Percentiles rank a stretch among this genome's conserved stretches.
These are phyloP conservation scores for Melampsora americana DNA, from an alignment of 1,284 basidiomycete genomes.

Conservation along the genomic window DNA sequence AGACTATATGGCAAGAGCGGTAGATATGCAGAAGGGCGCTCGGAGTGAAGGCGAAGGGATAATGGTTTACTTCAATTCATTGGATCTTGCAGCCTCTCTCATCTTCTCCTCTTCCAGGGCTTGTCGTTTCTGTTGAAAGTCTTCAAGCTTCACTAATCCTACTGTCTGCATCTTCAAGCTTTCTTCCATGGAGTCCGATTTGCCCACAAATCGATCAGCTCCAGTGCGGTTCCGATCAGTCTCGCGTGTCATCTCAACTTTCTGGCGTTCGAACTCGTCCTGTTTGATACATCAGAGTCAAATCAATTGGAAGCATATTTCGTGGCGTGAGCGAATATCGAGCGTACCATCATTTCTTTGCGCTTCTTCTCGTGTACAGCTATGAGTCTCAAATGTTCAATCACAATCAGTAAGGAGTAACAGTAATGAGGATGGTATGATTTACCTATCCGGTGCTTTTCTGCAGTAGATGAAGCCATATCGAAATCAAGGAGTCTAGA, in stretches of 20 bases:
- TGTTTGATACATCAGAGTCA: conserved; percentile 26
- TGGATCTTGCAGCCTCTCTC: conserved; percentile 69
- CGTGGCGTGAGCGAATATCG: background rate
- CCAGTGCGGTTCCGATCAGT: conserved; percentile 52
- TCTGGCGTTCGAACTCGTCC: conserved; percentile 84
- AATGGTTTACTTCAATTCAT: conserved; percentile 41
- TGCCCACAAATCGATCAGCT: conserved; percentile 81
- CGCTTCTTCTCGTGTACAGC: conserved; percentile 64
- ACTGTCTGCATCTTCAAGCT: conserved; percentile 87
- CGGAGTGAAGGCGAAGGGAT: background rate
- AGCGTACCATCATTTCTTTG: conserved; percentile 64
- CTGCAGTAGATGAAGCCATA: conserved; percentile 44
- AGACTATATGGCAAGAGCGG: background rate
- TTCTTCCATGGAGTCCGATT: conserved; percentile 93
- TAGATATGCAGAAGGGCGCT: background rate
- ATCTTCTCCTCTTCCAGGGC: conserved; percentile 89
- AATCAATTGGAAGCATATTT: background rate
- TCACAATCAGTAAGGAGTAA: background rate
- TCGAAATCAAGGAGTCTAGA: no score
- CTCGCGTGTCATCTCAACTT: conserved; percentile 67
- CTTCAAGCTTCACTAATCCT: conserved; percentile 85
- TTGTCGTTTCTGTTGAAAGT: conserved; percentile 72
- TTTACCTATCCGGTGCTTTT: conserved; percentile 42
- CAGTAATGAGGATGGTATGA: background rate
- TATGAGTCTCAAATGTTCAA: background rate